Evolutionary conservation across 768 basidiomycete species (phyloP).

Genomic region (Pleurotus sapidus): DNA sequence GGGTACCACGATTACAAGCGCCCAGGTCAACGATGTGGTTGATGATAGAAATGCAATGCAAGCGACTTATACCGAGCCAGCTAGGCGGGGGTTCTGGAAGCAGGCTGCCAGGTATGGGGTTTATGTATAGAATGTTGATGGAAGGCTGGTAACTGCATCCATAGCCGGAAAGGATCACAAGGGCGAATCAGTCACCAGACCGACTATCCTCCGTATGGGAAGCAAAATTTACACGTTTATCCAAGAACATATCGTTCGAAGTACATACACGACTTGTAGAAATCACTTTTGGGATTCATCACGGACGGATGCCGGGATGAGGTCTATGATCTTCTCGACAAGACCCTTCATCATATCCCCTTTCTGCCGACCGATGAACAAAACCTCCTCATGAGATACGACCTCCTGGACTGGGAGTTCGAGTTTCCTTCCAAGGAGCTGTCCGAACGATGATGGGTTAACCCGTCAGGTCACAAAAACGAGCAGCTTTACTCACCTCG

Average conservation of each 20-base stretch:
- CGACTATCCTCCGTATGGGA: conserved; percentile 1
- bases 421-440: conserved; percentile 62
- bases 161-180: conserved; percentile 1
- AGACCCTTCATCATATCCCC: conserved; percentile 70
- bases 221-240: background rate
- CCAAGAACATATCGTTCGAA: no score
- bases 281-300: conserved; percentile 1
- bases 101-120: background rate
- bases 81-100: background rate
- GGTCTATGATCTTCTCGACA: conserved; percentile 61
- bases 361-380: conserved; percentile 61
- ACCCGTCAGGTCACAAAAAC: background rate
- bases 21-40: background rate
- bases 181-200: conserved; percentile 5
- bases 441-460: background rate
- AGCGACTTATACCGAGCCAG: background rate
- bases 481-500: conserved; percentile 49
- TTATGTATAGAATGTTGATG: background rate
- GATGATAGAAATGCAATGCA: background rate
- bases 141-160: background rate
- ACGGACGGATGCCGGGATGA: conserved; percentile 9
- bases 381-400: conserved; percentile 80
- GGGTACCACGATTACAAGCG: background rate
- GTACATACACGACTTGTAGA: no score
- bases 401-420: conserved; percentile 36